Base-by-base conservation (phyloP, 352 stramenopile species). In the Pythium apleroticum region DNA sequence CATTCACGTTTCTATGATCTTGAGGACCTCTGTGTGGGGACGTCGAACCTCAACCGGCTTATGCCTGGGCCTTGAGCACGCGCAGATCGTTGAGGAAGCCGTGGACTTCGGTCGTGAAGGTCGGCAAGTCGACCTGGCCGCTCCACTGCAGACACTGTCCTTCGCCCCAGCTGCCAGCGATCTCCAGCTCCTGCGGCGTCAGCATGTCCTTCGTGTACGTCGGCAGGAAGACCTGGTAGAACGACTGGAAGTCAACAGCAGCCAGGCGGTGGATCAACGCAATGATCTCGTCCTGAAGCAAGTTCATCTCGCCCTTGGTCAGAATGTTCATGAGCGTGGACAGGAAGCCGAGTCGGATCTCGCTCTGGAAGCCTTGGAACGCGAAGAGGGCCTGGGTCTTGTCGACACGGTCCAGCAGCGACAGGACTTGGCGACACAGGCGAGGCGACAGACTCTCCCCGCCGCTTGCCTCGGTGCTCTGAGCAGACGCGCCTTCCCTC, bases 261-360 rank as follows among this genome's bases (percentile, higher is more conserved):
- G 83, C 81, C 19, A 94, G 78, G 30, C 81, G 82, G 56, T 89
- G 78, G 33, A 94, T 73, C 52, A 94, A 49, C 56, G 77, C 71
- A 41, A 90, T 86, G 37, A 87, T 73, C 63, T 94, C 85, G 25
- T 94, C 85, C 39, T 88, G 81, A 22, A 94, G 75, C 45, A 94
- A 33, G 52, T 90, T 91, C 80, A 94, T 83, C 61, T 91, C 83
- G 24, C 85, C 85, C 60, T 80, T 82, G 0, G 80, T 91, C 41
- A 94, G 57, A 46, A 94, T 75, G 35, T 86, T 89, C 79, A 94
- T 85, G 20, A 94, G 65, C 7, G 85, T 94, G 11, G 80, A 83
- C 25, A 94, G 71, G 46, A 91, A 91, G 10, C 80, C 83, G 74
- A 92, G 80, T 4, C 83, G 83, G 43, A 94, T 65, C 54, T 94